These are phyloP conservation scores for Oryza glaberrima DNA, from an alignment of 176 grass and related monocot species.

Conservation along the genomic window DNA sequence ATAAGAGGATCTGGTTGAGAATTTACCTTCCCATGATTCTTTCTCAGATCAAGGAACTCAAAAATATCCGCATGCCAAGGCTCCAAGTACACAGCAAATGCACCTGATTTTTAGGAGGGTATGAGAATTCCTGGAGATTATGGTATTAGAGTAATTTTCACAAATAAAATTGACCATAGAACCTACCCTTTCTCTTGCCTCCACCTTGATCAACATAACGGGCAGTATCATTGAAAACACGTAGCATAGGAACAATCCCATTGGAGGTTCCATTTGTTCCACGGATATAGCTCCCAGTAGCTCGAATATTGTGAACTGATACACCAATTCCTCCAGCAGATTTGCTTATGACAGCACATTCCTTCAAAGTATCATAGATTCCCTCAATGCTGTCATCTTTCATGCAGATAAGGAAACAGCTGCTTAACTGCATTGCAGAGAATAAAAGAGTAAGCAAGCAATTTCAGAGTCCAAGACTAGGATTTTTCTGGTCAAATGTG, in stretches of 20 bases:
- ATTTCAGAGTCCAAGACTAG: neutral
- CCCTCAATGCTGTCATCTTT: conserved; percentile 99
- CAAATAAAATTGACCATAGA: neutral
- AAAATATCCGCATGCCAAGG: conserved; percentile 99
- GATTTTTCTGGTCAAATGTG: neutral
- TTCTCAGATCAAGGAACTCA: conserved; percentile 93
- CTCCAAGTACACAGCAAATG: conserved; percentile 94
- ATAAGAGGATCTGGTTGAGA: neutral
- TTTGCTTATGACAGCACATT: conserved; percentile 95
- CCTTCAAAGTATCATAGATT: conserved; percentile 94
- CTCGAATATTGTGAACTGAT: conserved; percentile 84
- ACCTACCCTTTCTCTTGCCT: conserved; percentile 91
- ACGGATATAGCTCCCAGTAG: conserved; percentile 86
- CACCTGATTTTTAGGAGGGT: conserved; percentile 53
- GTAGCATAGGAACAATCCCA: conserved; percentile 95
- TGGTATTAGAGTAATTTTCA: neutral
- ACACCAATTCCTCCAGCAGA: conserved; percentile 97
- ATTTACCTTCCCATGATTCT: conserved; percentile 96
- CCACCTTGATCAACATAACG: conserved; percentile 99
- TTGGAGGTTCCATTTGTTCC: conserved; percentile 95
- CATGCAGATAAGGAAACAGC: conserved; percentile 97
- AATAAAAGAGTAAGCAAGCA: conserved; percentile 25
- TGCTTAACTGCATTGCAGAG: conserved; percentile 67
- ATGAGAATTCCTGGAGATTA: conserved; percentile 17
- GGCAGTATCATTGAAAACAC: conserved; percentile 94